Base-by-base conservation (phyloP, 495 filamentous ascomycete species). In the Penicillium nucicola region DNA sequence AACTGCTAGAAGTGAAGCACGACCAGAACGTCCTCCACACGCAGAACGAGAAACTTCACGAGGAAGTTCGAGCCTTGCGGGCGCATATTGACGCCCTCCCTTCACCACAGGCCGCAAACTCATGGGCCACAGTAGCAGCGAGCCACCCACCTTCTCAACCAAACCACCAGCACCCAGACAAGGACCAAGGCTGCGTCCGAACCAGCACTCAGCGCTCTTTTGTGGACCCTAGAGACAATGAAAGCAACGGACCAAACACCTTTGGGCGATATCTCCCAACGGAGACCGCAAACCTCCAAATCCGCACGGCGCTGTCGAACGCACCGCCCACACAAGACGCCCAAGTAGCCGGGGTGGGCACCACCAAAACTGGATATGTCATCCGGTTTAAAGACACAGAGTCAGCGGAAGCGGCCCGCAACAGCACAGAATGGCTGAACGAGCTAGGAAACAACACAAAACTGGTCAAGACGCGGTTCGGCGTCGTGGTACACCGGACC, bases 231-330 rank as follows among this genome's bases (percentile, higher is more conserved):
- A 55, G 56, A 52, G 56, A 62, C 10, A 59, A 52, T n/a, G 19
- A 54, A 5, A 33, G 46, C 28, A 49, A n/a, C 22, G 47, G 50
- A 0, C 43, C 47, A 41, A 55, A 57, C 28, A 19, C 43, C 0
- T 62, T 59, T 12, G 50, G 52, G 40, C 46, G 53, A 48, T 62
- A 62, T 37, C 60, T 62, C 35, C 25, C 52, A 10, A 59, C 18
- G 20, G 53, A 62, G 17, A 13, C 40, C 22, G 50, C 40, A 12
- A 56, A 58, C 42, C 42, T 1, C 42, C 34, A 62, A 11, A 58
- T 62, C 14, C 52, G 45, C 13, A 48, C 45, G 0, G 59, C 45
- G 25, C 22, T 62, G n/a, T 19, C 34, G 35, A 58, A 31, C 52
- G 52, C 15, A 7, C 15, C 14, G 13, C n/a, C 45, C n/a, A 59